Percentiles rank a stretch among this genome's conserved stretches.
Evolutionary conservation across 331 rosid species (phyloP).

Genomic region (Malus hybrid): DNA sequence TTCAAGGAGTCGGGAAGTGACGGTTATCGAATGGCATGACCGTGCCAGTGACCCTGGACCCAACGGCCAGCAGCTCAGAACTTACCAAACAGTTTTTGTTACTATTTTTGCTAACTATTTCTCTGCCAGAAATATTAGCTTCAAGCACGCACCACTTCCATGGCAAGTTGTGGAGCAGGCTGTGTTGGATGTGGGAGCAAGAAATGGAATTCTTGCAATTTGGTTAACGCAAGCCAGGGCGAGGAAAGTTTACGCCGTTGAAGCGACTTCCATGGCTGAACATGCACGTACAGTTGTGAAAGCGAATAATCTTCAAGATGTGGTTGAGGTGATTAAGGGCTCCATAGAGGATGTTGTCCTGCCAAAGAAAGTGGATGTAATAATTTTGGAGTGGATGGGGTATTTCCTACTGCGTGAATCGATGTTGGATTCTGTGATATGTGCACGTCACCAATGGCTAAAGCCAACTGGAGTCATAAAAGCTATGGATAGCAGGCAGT

Average conservation of each 20-base stretch:
- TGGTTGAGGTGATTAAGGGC: conserved; percentile 87
- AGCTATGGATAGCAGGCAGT: too few species aligned
- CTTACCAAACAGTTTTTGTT: conserved; percentile 86
- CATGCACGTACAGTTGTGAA: conserved; percentile 73
- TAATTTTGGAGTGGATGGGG: too few species aligned
- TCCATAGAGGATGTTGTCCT: conserved; percentile 76
- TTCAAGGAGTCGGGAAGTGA: conserved; percentile 68
- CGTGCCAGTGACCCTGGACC: conserved; percentile 77
- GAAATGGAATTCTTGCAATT: conserved; percentile 96
- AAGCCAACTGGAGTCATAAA: too few species aligned
- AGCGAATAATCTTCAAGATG: conserved; percentile 56
- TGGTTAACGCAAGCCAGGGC: conserved; percentile 99
- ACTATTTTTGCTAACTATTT: conserved; percentile 65
- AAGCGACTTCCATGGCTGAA: conserved; percentile 93
- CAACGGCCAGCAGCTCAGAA: conserved; percentile 72
- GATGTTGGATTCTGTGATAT: too few species aligned
- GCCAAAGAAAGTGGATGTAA: conserved; percentile 63
- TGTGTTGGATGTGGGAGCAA: conserved; percentile 97
- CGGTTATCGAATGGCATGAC: conserved; percentile 87
- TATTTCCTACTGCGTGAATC: too few species aligned
- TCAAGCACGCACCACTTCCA: conserved; percentile 29
- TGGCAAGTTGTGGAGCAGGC: conserved; percentile 37
- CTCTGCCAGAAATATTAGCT: conserved; percentile 77
- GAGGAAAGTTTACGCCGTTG: conserved; percentile 96
- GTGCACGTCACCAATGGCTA: too few species aligned